Conservation (phyloP, 1,284 basidiomycete species). For the Trametes pubescens region DNA sequence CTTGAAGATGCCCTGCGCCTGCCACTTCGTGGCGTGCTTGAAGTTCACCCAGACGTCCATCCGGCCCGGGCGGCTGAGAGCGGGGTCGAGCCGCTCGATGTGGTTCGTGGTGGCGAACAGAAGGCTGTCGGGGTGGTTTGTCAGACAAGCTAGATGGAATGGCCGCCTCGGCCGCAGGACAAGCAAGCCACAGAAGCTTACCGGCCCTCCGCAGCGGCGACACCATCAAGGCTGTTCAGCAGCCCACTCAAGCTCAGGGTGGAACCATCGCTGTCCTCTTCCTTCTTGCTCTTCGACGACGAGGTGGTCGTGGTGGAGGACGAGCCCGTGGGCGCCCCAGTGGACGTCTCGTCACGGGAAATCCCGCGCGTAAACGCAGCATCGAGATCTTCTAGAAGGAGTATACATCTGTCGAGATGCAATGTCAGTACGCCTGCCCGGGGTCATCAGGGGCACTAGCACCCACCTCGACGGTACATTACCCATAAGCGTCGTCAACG, state of each 20-base stretch:
- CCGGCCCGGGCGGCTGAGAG: slow-evolving; percentile 80
- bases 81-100: slow-evolving; percentile 86
- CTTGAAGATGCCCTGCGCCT: slow-evolving; percentile 90
- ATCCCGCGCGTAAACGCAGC: slow-evolving; percentile 87
- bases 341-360: slow-evolving; percentile 79
- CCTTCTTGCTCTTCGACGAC: slow-evolving; percentile 47
- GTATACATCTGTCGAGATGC: slow-evolving; percentile 69
- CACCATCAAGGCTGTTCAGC: slow-evolving; percentile 86
- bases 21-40: slow-evolving; percentile 86
- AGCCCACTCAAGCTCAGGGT: slow-evolving; percentile 84
- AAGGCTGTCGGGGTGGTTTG: slow-evolving; percentile 52
- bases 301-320: slow-evolving; percentile 49
- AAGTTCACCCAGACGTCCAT: slow-evolving; percentile 93
- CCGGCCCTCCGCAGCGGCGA: slow-evolving; percentile 87
- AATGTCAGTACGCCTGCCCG: slow-evolving; percentile 23
- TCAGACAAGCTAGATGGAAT: slow-evolving; percentile 5
- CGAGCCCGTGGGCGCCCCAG: slow-evolving; percentile 67
- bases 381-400: slow-evolving; percentile 88
- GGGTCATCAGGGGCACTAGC: slow-evolving; percentile 24
- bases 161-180: slow-evolving; percentile 6
- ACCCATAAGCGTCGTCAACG: slow-evolving; percentile 82
- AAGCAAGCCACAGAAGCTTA: slow-evolving; percentile 45
- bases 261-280: slow-evolving; percentile 71
- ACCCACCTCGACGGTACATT: slow-evolving; percentile 80
- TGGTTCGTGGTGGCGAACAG: slow-evolving; percentile 88